Evolutionary conservation across 768 basidiomycete species (phyloP), one percentile per base, ranked within the genome.

Genomic region (Mrakia frigida): DNA sequence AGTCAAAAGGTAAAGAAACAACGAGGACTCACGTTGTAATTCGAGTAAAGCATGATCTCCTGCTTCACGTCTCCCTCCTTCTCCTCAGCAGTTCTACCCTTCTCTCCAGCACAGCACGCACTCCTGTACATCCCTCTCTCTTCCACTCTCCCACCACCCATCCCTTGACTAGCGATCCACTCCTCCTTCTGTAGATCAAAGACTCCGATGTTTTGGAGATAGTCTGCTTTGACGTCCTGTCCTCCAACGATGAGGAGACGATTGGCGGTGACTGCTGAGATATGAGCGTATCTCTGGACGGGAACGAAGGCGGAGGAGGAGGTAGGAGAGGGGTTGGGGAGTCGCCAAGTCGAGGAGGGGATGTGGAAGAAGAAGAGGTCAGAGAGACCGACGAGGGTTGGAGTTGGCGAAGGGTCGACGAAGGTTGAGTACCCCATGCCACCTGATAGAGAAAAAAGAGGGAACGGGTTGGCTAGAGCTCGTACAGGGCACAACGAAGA

Each of bases 311-410:
- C 80, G 6, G 89, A 85, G 0, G 86, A 81, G 52, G 85, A 79
- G 2, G 79, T 74, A 0, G 78, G 70, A 3, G 61, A 75, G 23
- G 81, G 18, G 18, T 50, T 50, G 46, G 46, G 78, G 25, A 80
- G 74, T 10, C 82, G 56, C 82, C 81, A 53, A 80, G 85, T 77
- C 70, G 84, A 83, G 70, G 84, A 80, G 43, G 84, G 83, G 79
- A 95, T 86, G 84, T 97, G 90, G 83, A 92, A 94, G 81, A 97
- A 89, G 78, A 92, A 91, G 60, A 98, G 89, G 82, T 98, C 97
- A 81, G 91, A 91, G 74, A 97, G 85, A n/a, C 98, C 96, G 78
- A 91, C 92, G 37, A 94, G 88, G 25, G 39, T 56, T 37, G 28
- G 67, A 10, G 59, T 23, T 23, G 41, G 50, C 21, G 35, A 37